Conservation (phyloP, 495 filamentous ascomycete species). For the Chaetomium tenue region DNA sequence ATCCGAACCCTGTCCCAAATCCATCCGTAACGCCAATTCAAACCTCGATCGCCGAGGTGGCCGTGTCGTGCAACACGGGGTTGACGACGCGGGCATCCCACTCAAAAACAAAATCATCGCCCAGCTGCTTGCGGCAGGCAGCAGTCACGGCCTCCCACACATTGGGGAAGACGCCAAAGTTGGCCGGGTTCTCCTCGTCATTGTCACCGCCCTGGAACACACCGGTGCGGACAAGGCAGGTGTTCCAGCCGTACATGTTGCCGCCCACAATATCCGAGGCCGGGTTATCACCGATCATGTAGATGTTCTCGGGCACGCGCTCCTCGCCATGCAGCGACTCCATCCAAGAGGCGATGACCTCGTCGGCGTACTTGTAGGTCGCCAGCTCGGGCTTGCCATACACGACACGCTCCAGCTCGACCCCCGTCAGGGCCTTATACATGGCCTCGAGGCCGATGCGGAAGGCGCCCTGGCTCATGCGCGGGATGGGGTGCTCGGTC, state of each 20-base stretch:
- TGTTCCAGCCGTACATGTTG: conserved; percentile 83
- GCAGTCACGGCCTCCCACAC: conserved; percentile 92
- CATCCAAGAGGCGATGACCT: conserved; percentile 74
- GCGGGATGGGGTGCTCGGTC: conserved; percentile 70
- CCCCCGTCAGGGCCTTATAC: conserved; percentile 72
- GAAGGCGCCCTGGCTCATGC: conserved; percentile 74
- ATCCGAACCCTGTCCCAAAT: neutral
- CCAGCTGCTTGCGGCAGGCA: conserved; percentile 82
- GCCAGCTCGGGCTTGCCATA: conserved; percentile 80
- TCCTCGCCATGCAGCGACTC: conserved; percentile 71
- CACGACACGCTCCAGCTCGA: conserved; percentile 76
- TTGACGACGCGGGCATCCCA: conserved; percentile 53
- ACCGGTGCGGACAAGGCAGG: conserved; percentile 69
- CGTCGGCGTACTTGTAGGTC: conserved; percentile 79
- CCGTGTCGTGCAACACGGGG: conserved; percentile 56
- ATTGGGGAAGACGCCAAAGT: conserved; percentile 79
- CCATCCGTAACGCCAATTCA: conserved; percentile 30
- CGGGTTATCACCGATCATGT: conserved; percentile 82
- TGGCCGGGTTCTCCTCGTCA: conserved; percentile 94
- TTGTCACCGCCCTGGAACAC: conserved; percentile 60
- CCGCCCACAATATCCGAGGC: conserved; percentile 75
- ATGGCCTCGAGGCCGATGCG: conserved; percentile 74
- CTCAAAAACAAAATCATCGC: conserved; percentile 55
- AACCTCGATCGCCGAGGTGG: conserved; percentile 52
- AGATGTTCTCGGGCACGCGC: conserved; percentile 66